These are phyloP conservation scores for Populus hybrid DNA, from an alignment of 441 rosid species.

Conservation along the genomic window DNA sequence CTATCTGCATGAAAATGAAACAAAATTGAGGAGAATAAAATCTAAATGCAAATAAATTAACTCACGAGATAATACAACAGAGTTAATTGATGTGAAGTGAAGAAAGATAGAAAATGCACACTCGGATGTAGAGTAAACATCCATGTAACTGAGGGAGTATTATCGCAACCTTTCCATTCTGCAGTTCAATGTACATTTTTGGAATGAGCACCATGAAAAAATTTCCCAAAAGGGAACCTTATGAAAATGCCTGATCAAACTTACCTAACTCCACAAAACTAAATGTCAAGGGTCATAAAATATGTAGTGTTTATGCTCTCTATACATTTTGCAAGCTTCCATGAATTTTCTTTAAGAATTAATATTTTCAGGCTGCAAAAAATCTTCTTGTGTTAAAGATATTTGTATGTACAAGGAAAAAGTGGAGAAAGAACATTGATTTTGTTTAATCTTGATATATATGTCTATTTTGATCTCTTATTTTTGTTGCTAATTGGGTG, in stretches of 20 bases:
- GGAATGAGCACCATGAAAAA: background rate
- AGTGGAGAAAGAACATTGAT: too few relatives aligned
- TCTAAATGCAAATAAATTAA: background rate
- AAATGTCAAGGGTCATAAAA: background rate
- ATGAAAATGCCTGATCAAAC: background rate
- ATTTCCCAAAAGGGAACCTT: background rate
- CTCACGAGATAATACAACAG: background rate
- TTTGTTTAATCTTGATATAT: too few relatives aligned
- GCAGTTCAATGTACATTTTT: background rate
- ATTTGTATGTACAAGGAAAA: too few relatives aligned
- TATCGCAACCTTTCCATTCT: background rate
- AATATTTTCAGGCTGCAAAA: too few relatives aligned
- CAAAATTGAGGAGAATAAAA: background rate
- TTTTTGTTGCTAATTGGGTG: too few relatives aligned
- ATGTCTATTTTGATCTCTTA: too few relatives aligned
- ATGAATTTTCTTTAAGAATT: background rate
- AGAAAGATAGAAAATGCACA: background rate
- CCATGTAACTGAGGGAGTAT: background rate
- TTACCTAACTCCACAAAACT: background rate
- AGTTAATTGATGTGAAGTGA: background rate
- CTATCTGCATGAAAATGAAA: slow-evolving; percentile 45
- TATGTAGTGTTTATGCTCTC: background rate
- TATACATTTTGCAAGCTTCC: background rate
- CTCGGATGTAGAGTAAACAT: background rate
- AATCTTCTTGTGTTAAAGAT: too few relatives aligned